Evolutionary conservation across 176 grass and related monocot genomes (phyloP).

Genomic region (Rhipidocladum racemiflorum): DNA sequence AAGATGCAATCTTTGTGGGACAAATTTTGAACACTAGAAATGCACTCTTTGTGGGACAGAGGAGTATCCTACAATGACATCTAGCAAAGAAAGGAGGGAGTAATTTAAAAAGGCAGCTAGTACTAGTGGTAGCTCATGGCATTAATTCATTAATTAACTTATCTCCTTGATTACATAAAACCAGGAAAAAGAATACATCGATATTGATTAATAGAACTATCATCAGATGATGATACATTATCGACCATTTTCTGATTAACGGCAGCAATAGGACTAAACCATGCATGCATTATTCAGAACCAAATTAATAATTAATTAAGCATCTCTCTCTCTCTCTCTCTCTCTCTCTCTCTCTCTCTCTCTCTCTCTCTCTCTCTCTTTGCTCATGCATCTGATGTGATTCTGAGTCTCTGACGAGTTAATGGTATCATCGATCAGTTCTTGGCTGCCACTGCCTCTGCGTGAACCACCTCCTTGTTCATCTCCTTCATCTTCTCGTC

Average conservation of each 20-base stretch:
- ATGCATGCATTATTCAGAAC: background rate
- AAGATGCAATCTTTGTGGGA: no score
- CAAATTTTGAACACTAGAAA: no score
- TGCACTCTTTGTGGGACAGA: no score
- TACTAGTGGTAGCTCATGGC: background rate
- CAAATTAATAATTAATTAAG: background rate
- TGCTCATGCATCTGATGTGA: background rate
- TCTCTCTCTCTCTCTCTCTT: background rate
- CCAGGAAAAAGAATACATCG: background rate
- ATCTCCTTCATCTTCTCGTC: conserved; percentile 41
- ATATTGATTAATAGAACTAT: background rate
- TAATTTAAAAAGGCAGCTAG: background rate
- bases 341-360: background rate
- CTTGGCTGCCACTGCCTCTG: conserved; percentile 25
- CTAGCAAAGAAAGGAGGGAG: no score
- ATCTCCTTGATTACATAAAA: background rate
- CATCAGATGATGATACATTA: background rate
- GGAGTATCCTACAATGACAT: no score
- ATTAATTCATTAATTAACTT: background rate
- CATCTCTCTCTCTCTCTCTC: background rate
- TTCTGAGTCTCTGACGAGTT: background rate
- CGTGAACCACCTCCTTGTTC: conserved; percentile 24
- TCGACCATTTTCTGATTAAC: background rate
- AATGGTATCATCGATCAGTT: conserved; percentile 25
- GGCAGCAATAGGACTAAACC: background rate